Conservation (phyloP, 257 asterid genomes). For the Eucommia ulmoides region DNA sequence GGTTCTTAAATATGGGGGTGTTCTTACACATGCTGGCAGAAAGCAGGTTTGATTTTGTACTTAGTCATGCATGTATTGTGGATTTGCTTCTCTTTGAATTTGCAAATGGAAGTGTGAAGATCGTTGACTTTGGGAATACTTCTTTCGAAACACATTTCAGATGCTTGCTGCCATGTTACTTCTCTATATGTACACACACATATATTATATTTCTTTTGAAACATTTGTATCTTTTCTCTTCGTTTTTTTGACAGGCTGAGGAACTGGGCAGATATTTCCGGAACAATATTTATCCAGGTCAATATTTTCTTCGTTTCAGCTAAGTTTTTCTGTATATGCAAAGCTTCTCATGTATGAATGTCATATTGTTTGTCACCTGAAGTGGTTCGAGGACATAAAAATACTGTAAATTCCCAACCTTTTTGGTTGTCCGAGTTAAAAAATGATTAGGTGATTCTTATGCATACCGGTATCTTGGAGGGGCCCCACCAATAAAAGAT, state of each 20-base stretch:
- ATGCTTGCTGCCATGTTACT: background rate
- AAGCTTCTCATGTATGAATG: no score
- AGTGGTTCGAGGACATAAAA: no score
- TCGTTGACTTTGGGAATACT: background rate
- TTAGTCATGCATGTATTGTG: conserved; percentile 11
- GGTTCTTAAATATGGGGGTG: conserved; percentile 98
- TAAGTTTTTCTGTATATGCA: background rate
- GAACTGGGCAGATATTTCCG: conserved; percentile 92
- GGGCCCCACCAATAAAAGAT: no score
- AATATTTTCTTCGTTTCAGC: conserved; percentile 3
- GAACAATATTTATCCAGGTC: conserved; percentile 96
- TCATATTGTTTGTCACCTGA: no score
- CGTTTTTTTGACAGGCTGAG: conserved; percentile 67
- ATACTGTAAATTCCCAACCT: no score
- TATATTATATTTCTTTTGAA: no score
- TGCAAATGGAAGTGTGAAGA: background rate
- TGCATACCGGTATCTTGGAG: no score
- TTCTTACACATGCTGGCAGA: conserved; percentile 97
- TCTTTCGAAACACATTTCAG: background rate
- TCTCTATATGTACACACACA: conserved; percentile 6
- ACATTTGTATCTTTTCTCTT: no score
- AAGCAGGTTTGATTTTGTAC: conserved; percentile 49
- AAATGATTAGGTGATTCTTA: no score
- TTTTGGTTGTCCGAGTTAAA: no score
- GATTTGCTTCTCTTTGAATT: background rate